phyloP scores from a whole-genome alignment of 768 basidiomycete genomes.

The Leccinum aurantiacum region DNA sequence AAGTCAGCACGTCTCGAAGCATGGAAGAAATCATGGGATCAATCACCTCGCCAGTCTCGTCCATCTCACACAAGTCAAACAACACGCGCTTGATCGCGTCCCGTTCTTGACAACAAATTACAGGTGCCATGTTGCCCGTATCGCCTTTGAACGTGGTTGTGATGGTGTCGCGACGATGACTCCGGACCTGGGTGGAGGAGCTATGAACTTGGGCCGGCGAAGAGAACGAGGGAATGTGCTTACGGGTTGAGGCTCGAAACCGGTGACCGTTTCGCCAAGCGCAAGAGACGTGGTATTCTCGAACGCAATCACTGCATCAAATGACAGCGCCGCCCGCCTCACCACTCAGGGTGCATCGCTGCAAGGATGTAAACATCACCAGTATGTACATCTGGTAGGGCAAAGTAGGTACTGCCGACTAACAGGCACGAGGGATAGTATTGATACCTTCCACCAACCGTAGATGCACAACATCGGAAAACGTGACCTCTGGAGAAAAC shows the following conservation, averaged over 20 bases:
- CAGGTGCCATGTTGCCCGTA: constrained; percentile 74
- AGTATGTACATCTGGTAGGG: background rate
- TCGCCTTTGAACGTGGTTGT: constrained; percentile 75
- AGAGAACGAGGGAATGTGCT: constrained; percentile 25
- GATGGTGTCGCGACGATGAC: constrained; percentile 65
- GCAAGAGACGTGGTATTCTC: constrained; percentile 85
- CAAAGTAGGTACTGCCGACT: constrained; percentile 61
- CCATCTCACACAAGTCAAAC: constrained; percentile 82
- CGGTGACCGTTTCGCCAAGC: constrained; percentile 85
- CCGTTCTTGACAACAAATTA: constrained; percentile 80
- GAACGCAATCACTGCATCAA: constrained; percentile 78
- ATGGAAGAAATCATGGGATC: background rate
- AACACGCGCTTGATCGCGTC: constrained; percentile 62
- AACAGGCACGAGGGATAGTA: constrained; percentile 65
- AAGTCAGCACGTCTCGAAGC: constrained; percentile 9
- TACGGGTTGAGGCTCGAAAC: constrained; percentile 84
- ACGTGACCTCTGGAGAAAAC: constrained; percentile 82
- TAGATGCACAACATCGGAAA: constrained; percentile 70
- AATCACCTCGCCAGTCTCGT: constrained; percentile 79
- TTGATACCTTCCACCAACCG: constrained; percentile 86
- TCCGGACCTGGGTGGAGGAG: constrained; percentile 59
- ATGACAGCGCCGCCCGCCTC: constrained; percentile 75
- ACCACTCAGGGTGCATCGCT: constrained; percentile 79
- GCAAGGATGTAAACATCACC: constrained; percentile 14
- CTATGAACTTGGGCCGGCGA: background rate